Conservation (phyloP, 257 asterid species). For the Anisodus acutangulus region DNA sequence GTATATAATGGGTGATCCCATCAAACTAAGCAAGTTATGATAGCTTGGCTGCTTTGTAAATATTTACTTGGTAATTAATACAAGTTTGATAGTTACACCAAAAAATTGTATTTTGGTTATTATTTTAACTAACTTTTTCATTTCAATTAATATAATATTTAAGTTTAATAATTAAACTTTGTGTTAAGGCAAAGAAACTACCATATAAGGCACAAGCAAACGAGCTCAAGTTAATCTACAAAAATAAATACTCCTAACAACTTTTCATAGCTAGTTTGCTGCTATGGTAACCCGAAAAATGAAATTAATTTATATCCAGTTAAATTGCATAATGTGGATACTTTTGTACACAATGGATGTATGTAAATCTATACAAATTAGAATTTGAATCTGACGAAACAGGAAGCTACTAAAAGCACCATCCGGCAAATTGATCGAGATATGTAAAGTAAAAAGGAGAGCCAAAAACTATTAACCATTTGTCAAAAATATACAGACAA, state of each 20-base stretch:
- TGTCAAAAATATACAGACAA: constrained; percentile 9
- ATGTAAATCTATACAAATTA: not conserved
- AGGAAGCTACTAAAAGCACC: not conserved
- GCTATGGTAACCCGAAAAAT: not conserved
- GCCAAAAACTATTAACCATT: not conserved
- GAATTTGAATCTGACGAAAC: not conserved
- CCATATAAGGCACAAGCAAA: not conserved
- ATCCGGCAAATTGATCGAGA: not conserved
- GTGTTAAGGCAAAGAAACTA: too few species aligned
- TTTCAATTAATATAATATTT: not conserved
- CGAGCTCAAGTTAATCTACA: not conserved
- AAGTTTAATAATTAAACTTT: too few species aligned
- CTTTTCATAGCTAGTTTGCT: not conserved
- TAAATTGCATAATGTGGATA: too few species aligned
- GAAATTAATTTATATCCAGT: not conserved
- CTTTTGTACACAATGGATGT: not conserved
- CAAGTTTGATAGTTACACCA: too few species aligned
- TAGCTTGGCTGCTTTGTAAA: too few species aligned
- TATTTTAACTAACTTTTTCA: not conserved
- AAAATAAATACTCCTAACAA: not conserved
- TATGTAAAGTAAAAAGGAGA: not conserved
- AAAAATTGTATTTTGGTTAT: not conserved
- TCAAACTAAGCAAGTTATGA: too few species aligned
- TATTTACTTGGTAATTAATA: too few species aligned
- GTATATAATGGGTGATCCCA: too few species aligned